phyloP scores from a whole-genome alignment of 2,329 filamentous ascomycete species.

The Hymenoscyphus infarciens region DNA sequence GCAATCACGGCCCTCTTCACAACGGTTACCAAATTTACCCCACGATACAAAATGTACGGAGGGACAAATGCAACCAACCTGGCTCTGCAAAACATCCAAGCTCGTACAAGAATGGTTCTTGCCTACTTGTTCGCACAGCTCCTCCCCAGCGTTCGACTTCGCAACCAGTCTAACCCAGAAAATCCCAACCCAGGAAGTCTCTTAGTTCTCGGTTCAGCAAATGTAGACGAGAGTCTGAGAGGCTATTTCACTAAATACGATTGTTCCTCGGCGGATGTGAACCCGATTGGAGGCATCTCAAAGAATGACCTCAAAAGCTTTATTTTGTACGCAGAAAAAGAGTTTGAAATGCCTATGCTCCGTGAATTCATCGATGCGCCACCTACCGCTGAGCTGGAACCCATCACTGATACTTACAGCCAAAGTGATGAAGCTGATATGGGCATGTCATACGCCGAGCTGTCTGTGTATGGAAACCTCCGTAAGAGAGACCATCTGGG shows the following conservation, averaged over 20 bases:
- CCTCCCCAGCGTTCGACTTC: slow-evolving; percentile 54
- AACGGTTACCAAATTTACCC: slow-evolving; percentile 55
- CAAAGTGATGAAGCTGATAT: slow-evolving; percentile 47
- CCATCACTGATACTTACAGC: slow-evolving; percentile 59
- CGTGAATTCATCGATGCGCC: slow-evolving; percentile 61
- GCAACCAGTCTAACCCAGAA: slow-evolving; percentile 27
- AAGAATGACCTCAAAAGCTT: slow-evolving; percentile 71
- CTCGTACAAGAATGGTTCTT: slow-evolving; percentile 60
- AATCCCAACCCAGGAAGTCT: slow-evolving; percentile 47
- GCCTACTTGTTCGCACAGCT: slow-evolving; percentile 59
- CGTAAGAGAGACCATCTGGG: slow-evolving; percentile 47
- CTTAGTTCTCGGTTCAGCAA: slow-evolving; percentile 64
- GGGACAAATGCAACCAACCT: slow-evolving; percentile 48
- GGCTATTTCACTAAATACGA: slow-evolving; percentile 71
- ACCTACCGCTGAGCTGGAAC: slow-evolving; percentile 62
- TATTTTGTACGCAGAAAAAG: slow-evolving; percentile 58
- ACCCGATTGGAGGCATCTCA: slow-evolving; percentile 53
- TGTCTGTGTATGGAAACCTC: slow-evolving; percentile 43
- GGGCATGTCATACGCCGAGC: slow-evolving; percentile 49
- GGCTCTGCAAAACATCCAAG: slow-evolving; percentile 63
- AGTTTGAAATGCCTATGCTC: slow-evolving; percentile 62
- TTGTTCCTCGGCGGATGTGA: slow-evolving; percentile 44
- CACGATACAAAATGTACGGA: slow-evolving; percentile 57
- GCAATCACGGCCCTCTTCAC: slow-evolving; percentile 58
- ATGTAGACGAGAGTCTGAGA: slow-evolving; percentile 56